These are phyloP conservation scores for Arthonia radiata DNA, from an alignment of 495 filamentous ascomycete species.

Conservation along the genomic window DNA sequence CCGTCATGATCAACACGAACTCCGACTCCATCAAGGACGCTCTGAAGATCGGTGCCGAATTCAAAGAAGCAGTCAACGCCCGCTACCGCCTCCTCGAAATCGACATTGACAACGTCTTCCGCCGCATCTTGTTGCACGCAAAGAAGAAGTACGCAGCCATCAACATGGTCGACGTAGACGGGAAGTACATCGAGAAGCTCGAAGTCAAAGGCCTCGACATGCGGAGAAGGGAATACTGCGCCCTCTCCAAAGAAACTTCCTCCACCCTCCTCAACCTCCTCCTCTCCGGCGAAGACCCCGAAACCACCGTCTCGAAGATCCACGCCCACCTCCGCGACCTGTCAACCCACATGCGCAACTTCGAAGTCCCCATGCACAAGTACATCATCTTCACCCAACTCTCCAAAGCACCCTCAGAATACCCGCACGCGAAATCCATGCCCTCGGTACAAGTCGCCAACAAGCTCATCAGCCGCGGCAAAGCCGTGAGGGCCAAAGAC, in stretches of 20 bases:
- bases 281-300: constrained; percentile 76
- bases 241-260: constrained; percentile 79
- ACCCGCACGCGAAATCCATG: constrained; percentile 81
- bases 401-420: constrained; percentile 77
- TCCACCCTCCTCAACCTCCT: constrained; percentile 63
- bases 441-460: constrained; percentile 94
- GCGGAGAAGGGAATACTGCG: constrained; percentile 89
- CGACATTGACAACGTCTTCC: constrained; percentile 94
- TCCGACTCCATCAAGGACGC: constrained; percentile 81
- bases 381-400: constrained; percentile 97
- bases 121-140: constrained; percentile 74
- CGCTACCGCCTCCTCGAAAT: constrained; percentile 79
- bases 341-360: constrained; percentile 57
- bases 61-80: constrained; percentile 65
- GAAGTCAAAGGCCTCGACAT: constrained; percentile 98
- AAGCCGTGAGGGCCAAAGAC: constrained; percentile 68
- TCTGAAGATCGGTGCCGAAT: constrained; percentile 61
- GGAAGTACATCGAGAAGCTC: constrained; percentile 78
- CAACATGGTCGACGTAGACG: constrained; percentile 71
- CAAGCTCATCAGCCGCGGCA: constrained; percentile 65
- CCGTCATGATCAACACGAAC: constrained; percentile 99
- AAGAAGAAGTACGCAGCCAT: constrained; percentile 99
- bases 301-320: constrained; percentile 65
- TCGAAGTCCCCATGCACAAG: constrained; percentile 45
- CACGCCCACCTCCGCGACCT: constrained; percentile 79